phyloP scores from a whole-genome alignment of 2,329 filamentous ascomycete genomes.

The Alternaria sp. region DNA sequence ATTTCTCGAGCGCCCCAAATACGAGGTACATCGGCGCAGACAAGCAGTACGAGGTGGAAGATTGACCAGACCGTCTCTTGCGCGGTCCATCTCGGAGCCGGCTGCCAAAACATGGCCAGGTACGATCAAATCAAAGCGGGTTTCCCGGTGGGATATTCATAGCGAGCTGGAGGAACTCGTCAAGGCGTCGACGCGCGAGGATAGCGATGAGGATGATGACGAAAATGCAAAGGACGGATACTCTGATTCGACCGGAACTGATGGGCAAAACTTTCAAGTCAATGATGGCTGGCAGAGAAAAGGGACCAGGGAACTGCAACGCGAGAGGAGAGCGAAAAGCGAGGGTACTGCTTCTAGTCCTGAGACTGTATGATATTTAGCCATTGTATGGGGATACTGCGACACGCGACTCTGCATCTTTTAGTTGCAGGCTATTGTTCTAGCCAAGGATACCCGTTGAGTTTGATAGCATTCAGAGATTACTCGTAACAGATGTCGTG shows the following conservation, averaged over 20 bases:
- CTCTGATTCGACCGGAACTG: neutral
- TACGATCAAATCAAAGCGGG: neutral
- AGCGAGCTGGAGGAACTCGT: conserved; percentile 14
- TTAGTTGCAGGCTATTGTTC: neutral
- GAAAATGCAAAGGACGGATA: neutral
- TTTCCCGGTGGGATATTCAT: conserved; percentile 6
- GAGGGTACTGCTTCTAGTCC: neutral
- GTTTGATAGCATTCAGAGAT: neutral
- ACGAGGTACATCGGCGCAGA: conserved; percentile 11
- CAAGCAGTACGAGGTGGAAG: conserved; percentile 10
- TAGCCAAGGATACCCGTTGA: neutral
- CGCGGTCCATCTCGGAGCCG: conserved; percentile 4
- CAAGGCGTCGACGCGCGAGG: conserved; percentile 10
- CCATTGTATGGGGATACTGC: neutral
- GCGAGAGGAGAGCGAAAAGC: conserved; percentile 9
- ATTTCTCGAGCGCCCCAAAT: conserved; percentile 2
- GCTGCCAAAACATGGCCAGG: conserved; percentile 4
- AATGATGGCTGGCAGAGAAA: conserved; percentile 3
- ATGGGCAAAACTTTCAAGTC: neutral
- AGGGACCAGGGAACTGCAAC: conserved; percentile 3
- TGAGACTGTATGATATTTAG: conserved; percentile 4
- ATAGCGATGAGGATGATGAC: conserved; percentile 10
- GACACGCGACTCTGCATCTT: neutral
- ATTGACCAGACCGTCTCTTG: conserved; percentile 1
- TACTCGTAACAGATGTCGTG: neutral